Conservation (phyloP, 768 basidiomycete species). For the Podaxis sp. region DNA sequence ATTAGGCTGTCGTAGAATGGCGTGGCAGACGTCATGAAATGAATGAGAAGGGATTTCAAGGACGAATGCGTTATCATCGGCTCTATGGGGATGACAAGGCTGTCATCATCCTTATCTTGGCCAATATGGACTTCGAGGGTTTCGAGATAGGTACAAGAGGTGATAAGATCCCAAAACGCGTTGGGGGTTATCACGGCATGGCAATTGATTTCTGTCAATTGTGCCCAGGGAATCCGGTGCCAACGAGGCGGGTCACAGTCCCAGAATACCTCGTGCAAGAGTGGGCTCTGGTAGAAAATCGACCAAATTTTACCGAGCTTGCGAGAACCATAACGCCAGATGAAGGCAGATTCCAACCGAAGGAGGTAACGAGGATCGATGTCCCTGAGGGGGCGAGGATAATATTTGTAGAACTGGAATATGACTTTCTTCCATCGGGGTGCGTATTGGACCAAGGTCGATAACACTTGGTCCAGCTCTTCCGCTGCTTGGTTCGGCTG, state of each 20-base stretch:
- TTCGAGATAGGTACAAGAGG: neutral
- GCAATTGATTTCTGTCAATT: neutral
- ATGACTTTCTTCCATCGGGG: neutral
- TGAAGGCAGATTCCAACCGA: neutral
- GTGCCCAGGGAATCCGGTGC: neutral
- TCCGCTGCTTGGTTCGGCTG: neutral
- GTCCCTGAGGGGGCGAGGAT: neutral
- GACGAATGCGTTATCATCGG: neutral
- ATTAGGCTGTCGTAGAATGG: neutral
- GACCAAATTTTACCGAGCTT: neutral
- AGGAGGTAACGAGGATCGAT: neutral
- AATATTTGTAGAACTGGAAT: neutral
- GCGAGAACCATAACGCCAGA: neutral
- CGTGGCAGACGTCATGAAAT: neutral
- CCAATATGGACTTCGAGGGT: neutral
- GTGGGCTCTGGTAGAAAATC: neutral
- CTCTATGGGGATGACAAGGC: neutral
- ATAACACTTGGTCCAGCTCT: neutral
- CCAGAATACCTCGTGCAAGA: neutral
- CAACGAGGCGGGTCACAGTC: neutral
- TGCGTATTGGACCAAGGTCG: neutral
- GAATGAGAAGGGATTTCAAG: neutral
- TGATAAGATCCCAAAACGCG: neutral
- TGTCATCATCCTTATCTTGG: neutral
- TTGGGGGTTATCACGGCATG: neutral